phyloP scores from a whole-genome alignment of 1,284 basidiomycete genomes.

The Ganoderma multipileum region DNA sequence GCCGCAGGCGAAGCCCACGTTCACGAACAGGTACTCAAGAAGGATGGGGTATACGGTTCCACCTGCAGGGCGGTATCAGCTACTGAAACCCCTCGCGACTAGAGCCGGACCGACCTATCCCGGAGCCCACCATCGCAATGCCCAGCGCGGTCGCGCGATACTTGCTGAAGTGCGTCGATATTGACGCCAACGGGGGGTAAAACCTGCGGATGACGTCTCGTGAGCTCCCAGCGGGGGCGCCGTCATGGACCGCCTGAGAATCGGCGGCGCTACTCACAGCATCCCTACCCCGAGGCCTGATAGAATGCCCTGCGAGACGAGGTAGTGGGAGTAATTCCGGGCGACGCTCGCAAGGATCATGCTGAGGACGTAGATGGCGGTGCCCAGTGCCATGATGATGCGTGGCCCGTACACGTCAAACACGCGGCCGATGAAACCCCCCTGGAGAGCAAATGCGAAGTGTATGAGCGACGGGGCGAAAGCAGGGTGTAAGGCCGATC shows the following conservation, averaged over 20 bases:
- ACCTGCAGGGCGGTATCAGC: conserved; percentile 45
- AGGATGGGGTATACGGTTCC: conserved; percentile 74
- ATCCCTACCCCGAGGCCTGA: conserved; percentile 46
- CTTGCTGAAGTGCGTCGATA: conserved; percentile 60
- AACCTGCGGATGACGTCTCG: conserved; percentile 32
- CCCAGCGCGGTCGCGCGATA: conserved; percentile 63
- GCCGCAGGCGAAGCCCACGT: conserved; percentile 66
- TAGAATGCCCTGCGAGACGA: conserved; percentile 46
- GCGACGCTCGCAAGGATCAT: conserved; percentile 46
- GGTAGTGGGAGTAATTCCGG: conserved; percentile 43
- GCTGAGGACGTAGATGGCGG: conserved; percentile 42
- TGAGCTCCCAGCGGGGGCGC: conserved; percentile 1
- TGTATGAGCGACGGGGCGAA: background rate
- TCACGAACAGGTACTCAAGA: conserved; percentile 60
- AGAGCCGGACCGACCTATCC: conserved; percentile 35
- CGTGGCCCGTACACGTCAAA: conserved; percentile 46
- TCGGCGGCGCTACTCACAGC: conserved; percentile 38
- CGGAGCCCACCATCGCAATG: conserved; percentile 49
- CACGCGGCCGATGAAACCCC: conserved; percentile 40
- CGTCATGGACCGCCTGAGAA: conserved; percentile 6
- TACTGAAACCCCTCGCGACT: background rate
- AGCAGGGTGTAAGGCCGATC: conserved; percentile 5
- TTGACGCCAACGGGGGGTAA: conserved; percentile 36
- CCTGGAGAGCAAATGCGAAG: conserved; percentile 29
- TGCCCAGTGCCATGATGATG: conserved; percentile 42